Base-by-base conservation (phyloP, 108 stramenopile species). In the Bacterosira constricta region DNA sequence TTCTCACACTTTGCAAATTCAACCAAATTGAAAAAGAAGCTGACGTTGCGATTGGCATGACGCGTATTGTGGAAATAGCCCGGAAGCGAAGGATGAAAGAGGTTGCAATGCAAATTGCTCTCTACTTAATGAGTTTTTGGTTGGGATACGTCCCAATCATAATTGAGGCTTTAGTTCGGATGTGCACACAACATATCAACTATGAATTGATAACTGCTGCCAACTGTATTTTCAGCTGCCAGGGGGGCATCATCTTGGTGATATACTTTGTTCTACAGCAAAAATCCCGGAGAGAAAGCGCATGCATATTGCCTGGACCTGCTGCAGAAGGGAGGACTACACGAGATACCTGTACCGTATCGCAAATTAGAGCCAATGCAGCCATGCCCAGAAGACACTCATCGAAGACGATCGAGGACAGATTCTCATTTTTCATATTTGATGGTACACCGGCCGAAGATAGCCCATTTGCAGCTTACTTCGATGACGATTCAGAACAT, bases 401-500 rank as follows among this genome's bases (percentile, higher is more conserved):
- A 71, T 42, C 23, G 37, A 29, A 23, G 5, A 41, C 31, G 36
- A 53, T 47, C 1, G 17, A 37, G 32, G 17, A 26, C 6, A 32
- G 17, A 15, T 23, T 44, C 34, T 55, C 71, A 3, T 72, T 72
- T 52, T 15, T 27, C 23, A 63, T 72, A 13, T 72, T 72, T 72
- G 71, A 72, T 72, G 71, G 71, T n/a, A 26, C 25, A 26, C 71
- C 71, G 6, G 61, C 60, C 0, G 71, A 62, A 20, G 71, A 72
- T 26, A 63, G 60, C 23, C 71, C 71, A 0, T 72, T 60, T 60
- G 71, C 71, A n/a, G 26, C 36, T 23, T 58, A 25, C 23, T 55
- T 69, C 4, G 68, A 58, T 11, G 29, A 44, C 17, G 44, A 26
- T n/a, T n/a, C n/a, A n/a, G n/a, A n/a, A n/a, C n/a, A n/a, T n/a